These are phyloP conservation scores for Fusarium equiseti DNA, from an alignment of 2,329 filamentous ascomycete species.

Conservation along the genomic window DNA sequence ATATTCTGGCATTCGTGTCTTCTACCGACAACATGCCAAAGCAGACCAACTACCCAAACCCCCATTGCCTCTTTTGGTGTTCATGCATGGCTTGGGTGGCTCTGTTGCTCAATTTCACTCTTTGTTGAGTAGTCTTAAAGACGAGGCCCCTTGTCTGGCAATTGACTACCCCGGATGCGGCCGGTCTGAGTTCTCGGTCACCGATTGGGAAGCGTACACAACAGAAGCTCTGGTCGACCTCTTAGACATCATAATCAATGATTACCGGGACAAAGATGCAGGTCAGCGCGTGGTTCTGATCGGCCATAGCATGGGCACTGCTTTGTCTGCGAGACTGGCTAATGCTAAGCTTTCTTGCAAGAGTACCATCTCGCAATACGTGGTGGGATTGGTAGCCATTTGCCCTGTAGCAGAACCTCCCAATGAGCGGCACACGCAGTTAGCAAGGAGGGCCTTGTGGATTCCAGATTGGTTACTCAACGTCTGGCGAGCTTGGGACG, in stretches of 20 bases:
- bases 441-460: conserved; percentile 70
- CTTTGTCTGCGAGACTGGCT: conserved; percentile 79
- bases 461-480: conserved; percentile 81
- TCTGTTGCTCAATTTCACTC: conserved; percentile 89
- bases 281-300: conserved; percentile 82
- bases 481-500: conserved; percentile 81
- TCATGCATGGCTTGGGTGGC: conserved; percentile 93
- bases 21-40: conserved; percentile 85
- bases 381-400: conserved; percentile 83
- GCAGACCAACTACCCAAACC: conserved; percentile 81
- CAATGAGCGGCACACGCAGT: conserved; percentile 57
- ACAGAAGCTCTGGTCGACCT: conserved; percentile 81
- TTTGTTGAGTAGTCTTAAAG: conserved; percentile 82
- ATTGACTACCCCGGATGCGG: conserved; percentile 94
- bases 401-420: conserved; percentile 80
- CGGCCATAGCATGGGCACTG: conserved; percentile 91
- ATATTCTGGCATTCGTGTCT: conserved; percentile 83
- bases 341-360: conserved; percentile 57
- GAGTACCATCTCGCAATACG: conserved; percentile 68
- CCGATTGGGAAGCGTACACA: conserved; percentile 81
- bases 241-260: conserved; percentile 78
- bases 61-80: conserved; percentile 86
- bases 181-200: conserved; percentile 78
- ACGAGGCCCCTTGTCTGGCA: conserved; percentile 82
- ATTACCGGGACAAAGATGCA: conserved; percentile 73